Conservation (phyloP, 352 stramenopile species). For the Thalassiosira allenii region DNA sequence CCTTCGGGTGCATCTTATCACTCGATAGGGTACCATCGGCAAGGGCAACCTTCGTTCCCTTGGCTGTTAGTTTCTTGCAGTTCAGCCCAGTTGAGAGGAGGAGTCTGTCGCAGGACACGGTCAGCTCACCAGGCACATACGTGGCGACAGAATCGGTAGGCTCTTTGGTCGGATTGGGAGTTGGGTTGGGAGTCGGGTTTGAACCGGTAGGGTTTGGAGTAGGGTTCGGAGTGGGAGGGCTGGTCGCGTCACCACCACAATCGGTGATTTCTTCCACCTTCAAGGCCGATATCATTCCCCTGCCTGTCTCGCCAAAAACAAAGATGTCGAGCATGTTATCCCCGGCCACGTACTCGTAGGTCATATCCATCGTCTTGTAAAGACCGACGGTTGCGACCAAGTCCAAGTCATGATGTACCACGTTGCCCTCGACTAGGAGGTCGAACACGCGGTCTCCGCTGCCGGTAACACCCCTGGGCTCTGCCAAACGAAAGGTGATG, state of each 20-base stretch:
- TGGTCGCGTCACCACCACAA: not conserved
- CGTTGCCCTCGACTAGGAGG: not conserved
- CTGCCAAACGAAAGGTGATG: not conserved
- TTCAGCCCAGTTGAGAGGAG: slow-evolving; percentile 27
- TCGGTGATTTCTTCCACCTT: not conserved
- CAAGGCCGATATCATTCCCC: not conserved
- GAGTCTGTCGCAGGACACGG: slow-evolving; percentile 12
- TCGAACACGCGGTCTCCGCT: not conserved
- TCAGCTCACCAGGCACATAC: slow-evolving; percentile 13
- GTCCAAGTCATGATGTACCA: not conserved
- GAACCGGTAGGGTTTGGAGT: not conserved
- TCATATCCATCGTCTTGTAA: not conserved
- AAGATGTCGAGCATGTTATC: not conserved
- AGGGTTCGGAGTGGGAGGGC: not conserved
- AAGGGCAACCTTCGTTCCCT: not conserved
- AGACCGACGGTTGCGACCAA: not conserved
- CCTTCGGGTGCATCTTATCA: slow-evolving; percentile 26
- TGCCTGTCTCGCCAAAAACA: not conserved
- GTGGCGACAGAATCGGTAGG: not conserved
- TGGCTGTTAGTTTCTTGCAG: slow-evolving; percentile 12
- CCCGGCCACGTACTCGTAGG: not conserved
- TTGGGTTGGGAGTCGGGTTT: not conserved
- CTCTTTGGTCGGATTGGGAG: not conserved
- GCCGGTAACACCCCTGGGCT: not conserved
- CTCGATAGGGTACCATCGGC: slow-evolving; percentile 26